Percentiles rank a stretch among this genome's conserved stretches.
phyloP scores from a whole-genome alignment of 805 yeast species.

The Spathaspora boniae region DNA sequence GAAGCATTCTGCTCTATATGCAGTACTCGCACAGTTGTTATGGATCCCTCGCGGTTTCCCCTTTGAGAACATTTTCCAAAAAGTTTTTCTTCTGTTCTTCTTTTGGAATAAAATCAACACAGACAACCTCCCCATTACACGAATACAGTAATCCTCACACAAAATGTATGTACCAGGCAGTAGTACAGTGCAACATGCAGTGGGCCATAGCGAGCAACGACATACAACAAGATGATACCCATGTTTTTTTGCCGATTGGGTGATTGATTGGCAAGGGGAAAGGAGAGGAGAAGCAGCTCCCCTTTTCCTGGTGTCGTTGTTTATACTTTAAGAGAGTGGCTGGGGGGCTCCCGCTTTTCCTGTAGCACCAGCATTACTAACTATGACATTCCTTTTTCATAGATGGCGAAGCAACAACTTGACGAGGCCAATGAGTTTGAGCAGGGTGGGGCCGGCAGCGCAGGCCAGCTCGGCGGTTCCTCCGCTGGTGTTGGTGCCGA shows the following conservation, averaged over 20 bases:
- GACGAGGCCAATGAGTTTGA: constrained; percentile 9
- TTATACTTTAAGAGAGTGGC: no score
- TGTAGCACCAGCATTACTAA: neutral
- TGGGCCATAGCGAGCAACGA: no score
- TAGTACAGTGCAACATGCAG: neutral
- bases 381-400: neutral
- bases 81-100: constrained; percentile 1
- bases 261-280: neutral
- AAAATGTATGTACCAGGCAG: no score
- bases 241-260: constrained; percentile 1
- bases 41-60: no score
- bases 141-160: no score
- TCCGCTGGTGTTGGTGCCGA: constrained; percentile 22
- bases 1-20: neutral
- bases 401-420: constrained; percentile 1
- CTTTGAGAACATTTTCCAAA: neutral
- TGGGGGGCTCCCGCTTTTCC: no score
- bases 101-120: no score
- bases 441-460: constrained; percentile 7
- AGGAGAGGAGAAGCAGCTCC: no score
- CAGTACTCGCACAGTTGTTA: no score
- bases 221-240: neutral
- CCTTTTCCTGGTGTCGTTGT: no score
- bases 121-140: no score
- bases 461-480: constrained; percentile 5